Conservation (phyloP, 371 early-diverging fungal genomes). For the Nematocida ausubeli region DNA sequence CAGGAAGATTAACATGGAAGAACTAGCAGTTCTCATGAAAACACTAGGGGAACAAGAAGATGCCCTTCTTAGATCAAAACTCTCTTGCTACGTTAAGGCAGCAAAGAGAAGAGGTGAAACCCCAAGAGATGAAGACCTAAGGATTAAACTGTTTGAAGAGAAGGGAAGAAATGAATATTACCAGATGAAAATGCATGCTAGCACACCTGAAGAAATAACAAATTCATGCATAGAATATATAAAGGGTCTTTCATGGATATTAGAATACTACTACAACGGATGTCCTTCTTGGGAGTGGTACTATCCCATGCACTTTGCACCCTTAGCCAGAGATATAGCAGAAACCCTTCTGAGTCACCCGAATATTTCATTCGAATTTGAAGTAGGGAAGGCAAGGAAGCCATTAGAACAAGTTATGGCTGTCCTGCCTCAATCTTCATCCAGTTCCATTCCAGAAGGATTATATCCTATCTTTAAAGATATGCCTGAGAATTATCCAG, state of each 20-base stretch:
- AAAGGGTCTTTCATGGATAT: slow-evolving; percentile 93
- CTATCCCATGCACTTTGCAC: slow-evolving; percentile 94
- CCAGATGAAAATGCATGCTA: slow-evolving; percentile 57
- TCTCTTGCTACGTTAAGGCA: slow-evolving; percentile 52
- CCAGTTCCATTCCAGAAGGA: slow-evolving; percentile 67
- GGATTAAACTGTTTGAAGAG: slow-evolving; percentile 32
- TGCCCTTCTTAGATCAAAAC: slow-evolving; percentile 27
- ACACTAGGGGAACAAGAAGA: slow-evolving; percentile 58
- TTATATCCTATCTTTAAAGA: slow-evolving; percentile 80
- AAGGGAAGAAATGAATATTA: slow-evolving; percentile 65
- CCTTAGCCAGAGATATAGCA: slow-evolving; percentile 82
- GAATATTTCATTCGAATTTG: slow-evolving; percentile 70
- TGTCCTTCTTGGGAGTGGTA: slow-evolving; percentile 94
- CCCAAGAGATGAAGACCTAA: slow-evolving; percentile 17
- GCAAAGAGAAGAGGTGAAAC: slow-evolving; percentile 40
- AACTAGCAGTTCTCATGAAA: slow-evolving; percentile 54
- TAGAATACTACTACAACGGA: slow-evolving; percentile 89
- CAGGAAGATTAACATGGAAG: slow-evolving; percentile 55
- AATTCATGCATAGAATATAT: slow-evolving; percentile 76
- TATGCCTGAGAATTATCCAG: slow-evolving; percentile 82
- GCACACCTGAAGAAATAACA: slow-evolving; percentile 52
- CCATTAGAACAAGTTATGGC: slow-evolving; percentile 96
- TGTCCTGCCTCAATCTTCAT: slow-evolving; percentile 80
- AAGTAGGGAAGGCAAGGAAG: slow-evolving; percentile 74
- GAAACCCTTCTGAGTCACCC: slow-evolving; percentile 42